A percentile compares a stretch with the other conserved stretches of the same genome.
Evolutionary conservation across 805 yeast genomes (phyloP).

Genomic region (Candida namnaoensis): DNA sequence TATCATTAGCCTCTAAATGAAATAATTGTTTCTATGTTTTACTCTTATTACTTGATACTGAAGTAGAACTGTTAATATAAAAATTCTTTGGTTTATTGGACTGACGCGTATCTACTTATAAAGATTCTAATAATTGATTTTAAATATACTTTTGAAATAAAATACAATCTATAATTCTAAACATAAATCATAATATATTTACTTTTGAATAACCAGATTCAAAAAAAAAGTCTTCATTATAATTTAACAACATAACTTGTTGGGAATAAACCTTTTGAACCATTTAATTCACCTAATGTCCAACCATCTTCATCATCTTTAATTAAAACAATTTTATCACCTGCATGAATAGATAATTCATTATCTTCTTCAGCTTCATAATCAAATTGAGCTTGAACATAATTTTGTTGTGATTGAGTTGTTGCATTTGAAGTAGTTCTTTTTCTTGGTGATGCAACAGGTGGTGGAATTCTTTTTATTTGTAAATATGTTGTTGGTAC

Average conservation of each 20-base stretch:
- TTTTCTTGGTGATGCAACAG: conserved; percentile 13
- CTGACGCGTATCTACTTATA: no score
- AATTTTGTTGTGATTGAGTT: conserved; percentile 9
- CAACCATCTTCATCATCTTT: conserved; percentile 85
- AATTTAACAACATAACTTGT: conserved; percentile 42
- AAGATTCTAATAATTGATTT: no score
- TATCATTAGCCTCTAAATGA: no score
- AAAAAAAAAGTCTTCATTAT: no score
- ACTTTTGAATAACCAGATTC: no score
- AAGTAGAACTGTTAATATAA: no score
- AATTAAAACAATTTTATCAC: conserved; percentile 64
- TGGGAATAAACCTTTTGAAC: conserved; percentile 66
- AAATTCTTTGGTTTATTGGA: no score
- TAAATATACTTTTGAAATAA: no score
- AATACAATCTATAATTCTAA: no score
- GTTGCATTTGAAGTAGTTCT: conserved; percentile 9
- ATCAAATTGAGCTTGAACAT: conserved; percentile 64
- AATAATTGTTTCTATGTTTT: no score
- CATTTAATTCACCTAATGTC: conserved; percentile 84
- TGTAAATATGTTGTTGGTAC: conserved; percentile 70
- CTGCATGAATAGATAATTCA: conserved; percentile 64
- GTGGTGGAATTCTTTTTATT: conserved; percentile 34
- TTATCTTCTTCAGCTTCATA: conserved; percentile 73
- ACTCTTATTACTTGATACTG: no score
- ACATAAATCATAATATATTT: no score